A percentile compares a stretch with the other conserved stretches of the same genome.
phyloP scores from a whole-genome alignment of 371 early-diverging fungal genomes.

The Apophysomyces elegans region DNA sequence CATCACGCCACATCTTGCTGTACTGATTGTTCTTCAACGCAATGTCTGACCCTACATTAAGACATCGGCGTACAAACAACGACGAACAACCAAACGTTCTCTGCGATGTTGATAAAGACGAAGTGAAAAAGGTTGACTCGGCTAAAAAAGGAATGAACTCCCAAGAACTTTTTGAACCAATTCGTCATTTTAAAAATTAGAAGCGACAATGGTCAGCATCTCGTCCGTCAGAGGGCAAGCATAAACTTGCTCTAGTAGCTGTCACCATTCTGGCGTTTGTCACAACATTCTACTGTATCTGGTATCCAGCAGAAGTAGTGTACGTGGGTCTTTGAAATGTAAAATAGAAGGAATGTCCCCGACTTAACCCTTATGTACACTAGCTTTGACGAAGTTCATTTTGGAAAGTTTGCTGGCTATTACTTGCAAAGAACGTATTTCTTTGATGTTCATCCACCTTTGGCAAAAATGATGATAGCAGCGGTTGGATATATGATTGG shows the following conservation, averaged over 20 bases:
- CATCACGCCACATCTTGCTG: not conserved
- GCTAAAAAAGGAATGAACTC: not conserved
- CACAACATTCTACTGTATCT: slow-evolving; percentile 54
- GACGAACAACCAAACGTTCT: slow-evolving; percentile 1
- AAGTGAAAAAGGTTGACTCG: not conserved
- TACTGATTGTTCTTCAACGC: not conserved
- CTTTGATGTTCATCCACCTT: slow-evolving; percentile 99
- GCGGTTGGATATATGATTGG: slow-evolving; percentile 83
- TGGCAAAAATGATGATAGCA: slow-evolving; percentile 97
- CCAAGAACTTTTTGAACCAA: not conserved
- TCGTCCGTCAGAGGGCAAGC: not conserved
- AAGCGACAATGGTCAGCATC: not conserved
- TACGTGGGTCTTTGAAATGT: slow-evolving; percentile 28
- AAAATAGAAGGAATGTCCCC: not conserved
- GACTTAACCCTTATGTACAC: not conserved
- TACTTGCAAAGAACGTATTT: slow-evolving; percentile 94
- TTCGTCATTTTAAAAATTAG: not conserved
- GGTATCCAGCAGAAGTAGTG: slow-evolving; percentile 74
- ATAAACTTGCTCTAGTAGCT: not conserved
- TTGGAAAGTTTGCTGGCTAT: slow-evolving; percentile 98
- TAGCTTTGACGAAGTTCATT: slow-evolving; percentile 97
- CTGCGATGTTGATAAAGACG: not conserved
- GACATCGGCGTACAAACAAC: slow-evolving; percentile 3
- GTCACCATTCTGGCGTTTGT: slow-evolving; percentile 21
- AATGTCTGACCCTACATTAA: slow-evolving; percentile 8